Conservation (phyloP, 2,329 filamentous ascomycete species). For the Pseudogymnoascus sp. region DNA sequence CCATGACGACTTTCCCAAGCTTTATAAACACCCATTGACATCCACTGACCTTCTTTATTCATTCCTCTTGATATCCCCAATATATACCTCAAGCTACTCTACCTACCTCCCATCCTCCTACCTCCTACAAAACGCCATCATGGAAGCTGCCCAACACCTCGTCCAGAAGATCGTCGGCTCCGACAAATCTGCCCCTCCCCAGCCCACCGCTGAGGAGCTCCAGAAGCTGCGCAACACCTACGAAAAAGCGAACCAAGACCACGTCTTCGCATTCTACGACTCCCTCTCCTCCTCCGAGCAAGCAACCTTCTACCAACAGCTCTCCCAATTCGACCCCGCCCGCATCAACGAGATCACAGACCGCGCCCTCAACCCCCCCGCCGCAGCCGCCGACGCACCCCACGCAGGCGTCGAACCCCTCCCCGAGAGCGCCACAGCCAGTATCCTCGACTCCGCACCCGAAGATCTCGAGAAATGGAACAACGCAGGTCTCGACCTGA, state of each 20-base stretch:
- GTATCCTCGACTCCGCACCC: constrained; percentile 79
- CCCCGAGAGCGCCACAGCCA: constrained; percentile 77
- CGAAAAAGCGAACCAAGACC: constrained; percentile 65
- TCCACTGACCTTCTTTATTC: constrained; percentile 3
- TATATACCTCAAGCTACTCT: not conserved
- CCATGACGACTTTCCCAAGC: not conserved
- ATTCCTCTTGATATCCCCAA: not conserved
- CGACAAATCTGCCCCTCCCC: constrained; percentile 22
- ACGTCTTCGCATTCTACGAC: constrained; percentile 85
- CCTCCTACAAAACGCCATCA: constrained; percentile 15
- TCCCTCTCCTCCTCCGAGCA: constrained; percentile 67
- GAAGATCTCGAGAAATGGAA: constrained; percentile 81
- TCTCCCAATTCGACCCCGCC: constrained; percentile 71
- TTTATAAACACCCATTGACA: constrained; percentile 4
- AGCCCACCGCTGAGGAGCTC: constrained; percentile 35
- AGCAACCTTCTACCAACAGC: constrained; percentile 70
- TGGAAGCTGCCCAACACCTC: constrained; percentile 38
- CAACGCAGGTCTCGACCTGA: constrained; percentile 56
- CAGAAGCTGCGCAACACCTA: constrained; percentile 61
- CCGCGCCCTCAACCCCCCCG: constrained; percentile 70
- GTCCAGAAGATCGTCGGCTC: constrained; percentile 39
- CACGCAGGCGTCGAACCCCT: constrained; percentile 66
- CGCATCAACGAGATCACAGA: constrained; percentile 84
- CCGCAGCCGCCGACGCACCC: constrained; percentile 36
- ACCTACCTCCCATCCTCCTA: not conserved